Evolutionary conservation across 2,329 filamentous ascomycete genomes (phyloP).

Genomic region (Scedosporium boydii): DNA sequence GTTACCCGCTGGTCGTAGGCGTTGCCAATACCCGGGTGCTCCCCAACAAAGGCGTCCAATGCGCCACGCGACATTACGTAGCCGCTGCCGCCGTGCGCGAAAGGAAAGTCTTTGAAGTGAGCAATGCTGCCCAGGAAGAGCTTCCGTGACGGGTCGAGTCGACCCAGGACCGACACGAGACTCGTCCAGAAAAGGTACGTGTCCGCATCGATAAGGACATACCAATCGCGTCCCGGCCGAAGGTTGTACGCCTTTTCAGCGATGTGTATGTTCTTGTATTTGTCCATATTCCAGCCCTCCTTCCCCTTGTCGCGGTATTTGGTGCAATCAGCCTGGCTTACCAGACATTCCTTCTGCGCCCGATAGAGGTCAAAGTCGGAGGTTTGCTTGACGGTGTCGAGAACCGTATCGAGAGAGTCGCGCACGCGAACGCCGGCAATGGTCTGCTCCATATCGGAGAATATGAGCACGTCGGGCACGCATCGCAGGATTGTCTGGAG

Average conservation of each 20-base stretch:
- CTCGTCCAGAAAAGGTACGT: conserved; percentile 49
- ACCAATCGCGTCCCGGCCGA: conserved; percentile 46
- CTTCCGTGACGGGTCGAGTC: conserved; percentile 30
- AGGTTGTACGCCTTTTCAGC: conserved; percentile 44
- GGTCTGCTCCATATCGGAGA: conserved; percentile 46
- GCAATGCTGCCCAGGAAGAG: conserved; percentile 43
- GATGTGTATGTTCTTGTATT: conserved; percentile 54
- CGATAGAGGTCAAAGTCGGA: conserved; percentile 37
- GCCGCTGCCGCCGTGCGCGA: conserved; percentile 50
- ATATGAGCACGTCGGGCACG: conserved; percentile 45
- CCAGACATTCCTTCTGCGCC: conserved; percentile 33
- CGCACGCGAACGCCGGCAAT: conserved; percentile 35
- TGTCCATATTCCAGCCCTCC: conserved; percentile 45
- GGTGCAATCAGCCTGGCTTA: conserved; percentile 34
- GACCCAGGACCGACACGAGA: conserved; percentile 37
- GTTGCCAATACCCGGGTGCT: conserved; percentile 30
- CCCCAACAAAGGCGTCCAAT: conserved; percentile 35
- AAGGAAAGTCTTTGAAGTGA: conserved; percentile 32
- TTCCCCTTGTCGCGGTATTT: conserved; percentile 10
- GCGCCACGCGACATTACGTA: conserved; percentile 44
- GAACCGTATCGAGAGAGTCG: conserved; percentile 30
- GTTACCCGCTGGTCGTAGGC: conserved; percentile 36
- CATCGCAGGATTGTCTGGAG: conserved; percentile 45
- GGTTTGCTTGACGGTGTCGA: conserved; percentile 25
- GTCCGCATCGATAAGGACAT: conserved; percentile 50